Evolutionary conservation across 352 stramenopile genomes (phyloP), one percentile per base, ranked within the genome.

Genomic region (Elongisporangium senticosum): DNA sequence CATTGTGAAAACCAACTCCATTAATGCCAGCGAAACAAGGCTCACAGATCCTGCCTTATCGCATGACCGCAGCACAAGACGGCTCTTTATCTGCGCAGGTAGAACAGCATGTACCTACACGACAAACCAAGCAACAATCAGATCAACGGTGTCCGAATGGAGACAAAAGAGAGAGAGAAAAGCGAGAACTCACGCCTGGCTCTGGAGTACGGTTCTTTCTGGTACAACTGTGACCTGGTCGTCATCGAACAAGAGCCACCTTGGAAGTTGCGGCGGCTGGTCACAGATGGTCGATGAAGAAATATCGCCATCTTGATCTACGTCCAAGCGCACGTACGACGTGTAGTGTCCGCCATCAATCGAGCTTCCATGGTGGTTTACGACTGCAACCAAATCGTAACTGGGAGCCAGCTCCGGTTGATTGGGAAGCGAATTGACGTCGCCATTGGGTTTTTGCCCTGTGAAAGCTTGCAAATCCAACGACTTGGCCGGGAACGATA

Each of bases 261-360:
- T 43, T 43, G 33, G 33, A 17, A 43, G 10, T 17, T 79, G 58
- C 20, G 63, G 58, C 26, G 60, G 26, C 59, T 67, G 4, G 4
- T 53, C 8, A 11, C 8, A 6, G 33, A 6, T 43, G 3, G 8
- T 56, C 11, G 48, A 22, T 6, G 49, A 19, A 4, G 20, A 59
- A 40, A 49, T 47, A 17, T 56, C 19, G 20, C 54, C 49, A 8
- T 28, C 7, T 2, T 56, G 24, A 40, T 65, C 58, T 15, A 68
- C 63, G 3, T 72, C 71, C 23, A 70, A 21, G 53, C 72, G 63
- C 11, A 79, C 68, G 51, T 76, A 89, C 6, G 77, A 71, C 0
- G 83, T 90, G 58, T 90, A 93, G 49, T 93, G 83, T 0, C 83
- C 83, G 4, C 81, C 79, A 20, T 88, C 74, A 4, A 89, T 73